Evolutionary conservation across 176 grass and related monocot species (phyloP), one percentile per base, ranked within the genome.

Genomic region (Stipa capillata): DNA sequence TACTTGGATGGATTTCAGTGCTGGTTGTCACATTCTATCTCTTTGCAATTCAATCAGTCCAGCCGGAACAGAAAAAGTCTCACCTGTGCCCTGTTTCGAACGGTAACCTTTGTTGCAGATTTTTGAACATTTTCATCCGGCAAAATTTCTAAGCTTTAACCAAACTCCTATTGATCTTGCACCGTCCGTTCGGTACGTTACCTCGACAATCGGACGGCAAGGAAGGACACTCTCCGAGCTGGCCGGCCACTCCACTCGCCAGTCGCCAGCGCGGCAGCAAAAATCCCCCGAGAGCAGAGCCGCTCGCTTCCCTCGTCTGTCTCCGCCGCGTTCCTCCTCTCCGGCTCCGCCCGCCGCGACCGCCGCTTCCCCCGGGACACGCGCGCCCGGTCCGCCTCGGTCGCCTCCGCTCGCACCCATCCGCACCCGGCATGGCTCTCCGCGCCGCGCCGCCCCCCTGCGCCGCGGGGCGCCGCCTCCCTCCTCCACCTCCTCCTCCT

Each of bases 381-480:
- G 28, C 58, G 17, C 29, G 29, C 7, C 33, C 58, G 58, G 35
- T 36, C 61, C 16, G 6, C 34, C 67, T 14, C 45, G 48, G 10
- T 2, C 50, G 23, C 23, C 59, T 12, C 78, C 74, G 53, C 39
- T 15, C 5, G 14, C 23, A 5, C 33, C 17, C 53, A 66, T 17
- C 49, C 49, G 8, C 48, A 42, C 40, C 39, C 68, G 41, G 52
- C 70, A 89, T 89, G 87, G 76, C 70, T 79, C 82, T 85, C 69
- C 86, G 78, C 41, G 59, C 50, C 4, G 60, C 81, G 42, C 1
- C 41, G 60, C 42, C 49, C 60, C 76, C 41, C 51, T 76, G 61
- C 50, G 25, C 86, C 7, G 76, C 43, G 49, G 51, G 58, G 23
- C 27, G 52, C 57, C 10, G 39, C 27, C 61, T 67, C 69, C 52